Base-by-base conservation (phyloP, 768 basidiomycete species). In the Chalciporus chontae region DNA sequence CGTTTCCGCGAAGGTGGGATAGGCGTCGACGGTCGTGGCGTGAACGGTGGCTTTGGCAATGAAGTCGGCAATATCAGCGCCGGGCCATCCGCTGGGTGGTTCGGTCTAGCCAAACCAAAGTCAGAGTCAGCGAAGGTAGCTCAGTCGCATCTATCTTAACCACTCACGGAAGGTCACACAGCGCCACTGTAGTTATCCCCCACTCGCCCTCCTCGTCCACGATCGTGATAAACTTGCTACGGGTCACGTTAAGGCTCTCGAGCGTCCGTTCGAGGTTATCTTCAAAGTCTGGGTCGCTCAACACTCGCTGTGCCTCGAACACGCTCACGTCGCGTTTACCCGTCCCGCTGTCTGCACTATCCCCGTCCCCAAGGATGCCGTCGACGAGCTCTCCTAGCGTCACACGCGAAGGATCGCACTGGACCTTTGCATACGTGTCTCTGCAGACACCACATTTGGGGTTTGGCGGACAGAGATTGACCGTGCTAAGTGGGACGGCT, bases 271-370 rank as follows among this genome's bases (percentile, higher is more conserved):
- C 85, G 52, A 80, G 64, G 59, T 97, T 97, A 59, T 97, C 94
- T 40, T 91, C 87, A 77, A 88, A 95, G 62, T 98, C 95, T 7
- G 92, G 91, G 61, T 98, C 96, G 55, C 83, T 87, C 48, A 99
- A 70, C 40, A 99, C 69, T 39, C 94, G 77, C 58, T 87, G 85
- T 41, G 89, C 93, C 67, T 97, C 91, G 59, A 85, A 90, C 31
- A 94, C 86, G 56, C 82, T 87, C 10, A 94, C 82, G 40, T 89
- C 84, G n/a, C 74, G 62, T 40, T 65, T 61, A 4, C 70, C 71
- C 63, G 73, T 60, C 61, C 73, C 69, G 9, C 60, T 57, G 0
- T 38, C 50, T 21, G 58, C 66, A 1, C 57, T 65, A 3, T 68
- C 62, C 9, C 76, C 79, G 8, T 74, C 75, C 8, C 84, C 80